A percentile compares a stretch with the other conserved stretches of the same genome.
phyloP scores from a whole-genome alignment of 78 protist species.

The Dictyostelium brefeldianum region DNA sequence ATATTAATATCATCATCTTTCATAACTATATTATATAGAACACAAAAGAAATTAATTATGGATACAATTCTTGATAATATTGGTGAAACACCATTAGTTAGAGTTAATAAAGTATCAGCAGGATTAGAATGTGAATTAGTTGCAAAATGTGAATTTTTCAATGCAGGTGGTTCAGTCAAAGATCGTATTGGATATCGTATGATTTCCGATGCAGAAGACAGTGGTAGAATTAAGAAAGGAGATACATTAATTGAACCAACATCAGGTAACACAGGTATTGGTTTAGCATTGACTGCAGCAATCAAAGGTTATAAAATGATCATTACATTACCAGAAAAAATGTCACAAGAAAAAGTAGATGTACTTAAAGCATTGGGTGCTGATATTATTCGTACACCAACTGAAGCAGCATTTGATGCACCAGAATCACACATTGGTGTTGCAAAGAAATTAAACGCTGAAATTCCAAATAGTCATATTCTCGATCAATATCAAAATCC shows the following conservation, averaged over 20 bases:
- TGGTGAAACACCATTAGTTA: slow-evolving; percentile 97
- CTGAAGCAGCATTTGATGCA: slow-evolving; percentile 92
- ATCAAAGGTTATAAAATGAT: slow-evolving; percentile 96
- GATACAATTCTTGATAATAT: slow-evolving; percentile 89
- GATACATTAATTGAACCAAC: slow-evolving; percentile 98
- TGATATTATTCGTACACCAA: slow-evolving; percentile 96
- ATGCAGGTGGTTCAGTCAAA: slow-evolving; percentile 98
- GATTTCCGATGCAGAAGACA: slow-evolving; percentile 93
- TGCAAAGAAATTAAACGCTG: slow-evolving; percentile 87
- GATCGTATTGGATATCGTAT: slow-evolving; percentile 95
- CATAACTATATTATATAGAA: slow-evolving; percentile 4
- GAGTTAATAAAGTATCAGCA: slow-evolving; percentile 88
- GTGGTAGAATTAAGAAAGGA: slow-evolving; percentile 94
- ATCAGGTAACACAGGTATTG: slow-evolving; percentile 98
- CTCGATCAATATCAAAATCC: slow-evolving; percentile 93
- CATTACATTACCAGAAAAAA: slow-evolving; percentile 97
- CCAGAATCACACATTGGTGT: slow-evolving; percentile 95
- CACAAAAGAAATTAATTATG: slow-evolving; percentile 61
- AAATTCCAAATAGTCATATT: slow-evolving; percentile 88
- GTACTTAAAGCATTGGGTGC: slow-evolving; percentile 96
- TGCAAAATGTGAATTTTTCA: slow-evolving; percentile 98
- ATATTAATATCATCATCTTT: not conserved
- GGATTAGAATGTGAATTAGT: slow-evolving; percentile 96
- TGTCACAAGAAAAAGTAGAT: slow-evolving; percentile 95
- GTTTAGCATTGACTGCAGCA: slow-evolving; percentile 97